These are phyloP conservation scores for Catharanthus roseus DNA, from an alignment of 257 asterid species.

Conservation along the genomic window DNA sequence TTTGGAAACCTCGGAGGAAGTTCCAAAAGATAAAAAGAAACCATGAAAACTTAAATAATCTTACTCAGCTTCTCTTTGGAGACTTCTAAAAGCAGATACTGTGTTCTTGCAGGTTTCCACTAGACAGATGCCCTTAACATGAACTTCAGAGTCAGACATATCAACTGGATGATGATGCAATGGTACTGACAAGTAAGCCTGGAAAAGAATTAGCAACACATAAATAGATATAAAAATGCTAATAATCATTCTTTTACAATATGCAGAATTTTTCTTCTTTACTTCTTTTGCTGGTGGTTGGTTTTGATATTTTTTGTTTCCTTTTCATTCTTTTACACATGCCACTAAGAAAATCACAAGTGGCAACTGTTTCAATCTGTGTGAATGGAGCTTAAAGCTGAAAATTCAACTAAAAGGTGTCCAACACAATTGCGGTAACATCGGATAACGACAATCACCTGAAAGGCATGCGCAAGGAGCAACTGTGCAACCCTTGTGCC, in stretches of 20 bases:
- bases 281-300: neutral
- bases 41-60: slow-evolving; percentile 22
- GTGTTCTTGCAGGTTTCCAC: slow-evolving; percentile 52
- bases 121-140: slow-evolving; percentile 30
- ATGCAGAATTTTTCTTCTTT: slow-evolving; percentile 3
- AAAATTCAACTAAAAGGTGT: slow-evolving; percentile 8
- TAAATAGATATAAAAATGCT: slow-evolving; percentile 1
- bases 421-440: neutral
- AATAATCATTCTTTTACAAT: neutral
- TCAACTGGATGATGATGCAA: slow-evolving; percentile 30
- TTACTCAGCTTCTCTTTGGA: slow-evolving; percentile 61
- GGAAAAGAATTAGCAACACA: slow-evolving; percentile 15
- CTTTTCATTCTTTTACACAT: no score
- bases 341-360: neutral
- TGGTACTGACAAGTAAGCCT: slow-evolving; percentile 61
- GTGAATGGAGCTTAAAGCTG: neutral
- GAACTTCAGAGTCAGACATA: slow-evolving; percentile 29
- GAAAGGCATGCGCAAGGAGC: slow-evolving; percentile 74
- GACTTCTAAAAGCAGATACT: slow-evolving; percentile 58
- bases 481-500: slow-evolving; percentile 57
- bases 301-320: neutral
- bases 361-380: neutral
- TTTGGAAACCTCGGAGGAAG: neutral
- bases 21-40: neutral
- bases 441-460: slow-evolving; percentile 39